Evolutionary conservation across 768 basidiomycete species (phyloP), one percentile per base, ranked within the genome.

Genomic region (Amanita brunnescens): DNA sequence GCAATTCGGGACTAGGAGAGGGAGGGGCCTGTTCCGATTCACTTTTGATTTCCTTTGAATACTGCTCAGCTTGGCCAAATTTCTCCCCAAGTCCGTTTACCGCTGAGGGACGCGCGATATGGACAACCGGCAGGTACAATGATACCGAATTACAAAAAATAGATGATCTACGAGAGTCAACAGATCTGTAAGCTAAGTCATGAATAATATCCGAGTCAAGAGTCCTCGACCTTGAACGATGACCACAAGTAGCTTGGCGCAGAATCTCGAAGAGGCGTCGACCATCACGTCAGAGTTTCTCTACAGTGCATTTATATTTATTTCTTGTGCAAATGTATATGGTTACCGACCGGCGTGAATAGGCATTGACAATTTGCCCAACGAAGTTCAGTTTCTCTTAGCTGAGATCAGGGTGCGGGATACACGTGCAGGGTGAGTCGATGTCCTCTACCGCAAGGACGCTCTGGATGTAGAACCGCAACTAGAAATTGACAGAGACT

Each of bases 361-460:
- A 80, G 77, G 72, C 58, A 66, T 79, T 38, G 78, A 80, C 52
- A 79, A 79, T 59, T 61, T 80, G 8, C 78, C 78, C 1, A 65
- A 68, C 51, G 78, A 80, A 63, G 73, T 79, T 2, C 68, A 70
- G 21, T 75, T 78, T 58, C 59, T 79, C 33, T 62, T 79, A 21
- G 72, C 75, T 54, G 78, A 80, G 60, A 78, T 80, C 44, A 73
- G 64, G 51, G 62, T 69, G 37, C 70, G 71, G 55, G 78, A 80
- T 47, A 64, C 58, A 16, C 67, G 67, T 47, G 66, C 70, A 71
- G 64, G 74, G 76, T 76, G 37, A 14, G 68, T 54, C 46, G 21
- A 35, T 7, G 2, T 20, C 13, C 12, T 18, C n/a, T 23, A 4
- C 2, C 6, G 29, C 45, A n/a, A 29, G 23, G 23, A 32, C 49